phyloP scores from a whole-genome alignment of 2,329 filamentous ascomycete genomes.

The Ceratocystis lukuohia region DNA sequence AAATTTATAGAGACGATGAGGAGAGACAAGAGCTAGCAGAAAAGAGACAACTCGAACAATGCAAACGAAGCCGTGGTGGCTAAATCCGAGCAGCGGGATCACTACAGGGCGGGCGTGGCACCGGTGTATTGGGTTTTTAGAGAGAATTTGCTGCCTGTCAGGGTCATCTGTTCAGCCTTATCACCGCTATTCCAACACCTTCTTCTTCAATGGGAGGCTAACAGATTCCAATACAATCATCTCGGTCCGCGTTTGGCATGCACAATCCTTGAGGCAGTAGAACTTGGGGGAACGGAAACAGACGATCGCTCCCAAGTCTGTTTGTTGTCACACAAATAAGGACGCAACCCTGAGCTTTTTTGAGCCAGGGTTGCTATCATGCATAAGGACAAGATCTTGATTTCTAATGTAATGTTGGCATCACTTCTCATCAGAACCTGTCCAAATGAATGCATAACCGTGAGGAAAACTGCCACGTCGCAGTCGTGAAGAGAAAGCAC shows the following conservation, averaged over 20 bases:
- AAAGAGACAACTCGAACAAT: background rate
- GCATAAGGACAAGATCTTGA: background rate
- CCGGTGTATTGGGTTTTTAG: background rate
- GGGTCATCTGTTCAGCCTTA: background rate
- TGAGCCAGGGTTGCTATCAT: background rate
- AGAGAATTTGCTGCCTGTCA: background rate
- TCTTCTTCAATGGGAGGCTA: background rate
- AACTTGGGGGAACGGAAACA: background rate
- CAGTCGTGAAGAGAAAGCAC: background rate
- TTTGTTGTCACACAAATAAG: background rate
- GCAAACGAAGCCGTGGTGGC: background rate
- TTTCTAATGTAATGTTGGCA: background rate
- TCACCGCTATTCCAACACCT: background rate
- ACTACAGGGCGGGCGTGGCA: constrained; percentile 5
- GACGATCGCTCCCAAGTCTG: background rate
- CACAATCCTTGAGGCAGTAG: constrained; percentile 2
- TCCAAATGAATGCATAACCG: too few relatives aligned
- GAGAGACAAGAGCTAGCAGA: background rate
- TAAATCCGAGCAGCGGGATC: background rate
- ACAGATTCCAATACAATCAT: background rate
- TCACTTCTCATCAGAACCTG: background rate
- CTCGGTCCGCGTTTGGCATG: background rate
- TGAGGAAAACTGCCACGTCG: background rate
- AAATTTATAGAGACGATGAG: background rate
- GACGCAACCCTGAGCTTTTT: background rate